Evolutionary conservation across 805 yeast genomes (phyloP), one percentile per base, ranked within the genome.

Genomic region (Suhomyces emberorum): DNA sequence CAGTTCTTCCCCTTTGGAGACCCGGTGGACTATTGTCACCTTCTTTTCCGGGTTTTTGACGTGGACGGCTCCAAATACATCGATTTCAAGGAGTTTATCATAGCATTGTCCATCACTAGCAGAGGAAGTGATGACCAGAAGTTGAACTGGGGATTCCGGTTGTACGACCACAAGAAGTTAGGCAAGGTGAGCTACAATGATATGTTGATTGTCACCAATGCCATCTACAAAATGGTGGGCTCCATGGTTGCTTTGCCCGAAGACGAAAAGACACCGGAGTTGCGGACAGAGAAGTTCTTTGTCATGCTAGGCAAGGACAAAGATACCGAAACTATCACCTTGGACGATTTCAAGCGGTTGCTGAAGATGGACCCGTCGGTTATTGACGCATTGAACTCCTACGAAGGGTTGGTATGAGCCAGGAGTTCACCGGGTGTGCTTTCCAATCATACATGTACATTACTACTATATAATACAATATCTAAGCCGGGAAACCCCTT

Each of bases 1-100:
- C 98, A 93, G 55, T 93, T 91, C 60, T 93, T 93, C 70, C 99
- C 99, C 14, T 93, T 93, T 68, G 99, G 99, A 0, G 96, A 91
- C 52, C 96, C 98, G 1, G 77, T 84, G 3, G 91, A 88, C 40
- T 93, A 88, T 63, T 87, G 96, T 38, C 85, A 79, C 39, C 84
- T 82, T 49, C 82, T 95, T 11, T 93, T 93, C 63, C 79, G 81
- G 36, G 95, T 88, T 3, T 89, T 93, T 60, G 98, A 93, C 58
- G 74, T 76, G 28, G 93, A 88, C 55, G 71, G 77, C 50, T 76
- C 77, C 41, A 96, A 95, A 15, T 74, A 77, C 28, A 84, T 93
- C 28, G 96, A 88, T 55, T 93, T 93, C 65, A 85, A 83, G 61
- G 96, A 88, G 60, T 93, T 93, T 57, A 89, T 93, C 19, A 74